A percentile compares a stretch with the other conserved stretches of the same genome.
Evolutionary conservation across 2,329 filamentous ascomycete species (phyloP).

Genomic region (Boeremia lycopersici): DNA sequence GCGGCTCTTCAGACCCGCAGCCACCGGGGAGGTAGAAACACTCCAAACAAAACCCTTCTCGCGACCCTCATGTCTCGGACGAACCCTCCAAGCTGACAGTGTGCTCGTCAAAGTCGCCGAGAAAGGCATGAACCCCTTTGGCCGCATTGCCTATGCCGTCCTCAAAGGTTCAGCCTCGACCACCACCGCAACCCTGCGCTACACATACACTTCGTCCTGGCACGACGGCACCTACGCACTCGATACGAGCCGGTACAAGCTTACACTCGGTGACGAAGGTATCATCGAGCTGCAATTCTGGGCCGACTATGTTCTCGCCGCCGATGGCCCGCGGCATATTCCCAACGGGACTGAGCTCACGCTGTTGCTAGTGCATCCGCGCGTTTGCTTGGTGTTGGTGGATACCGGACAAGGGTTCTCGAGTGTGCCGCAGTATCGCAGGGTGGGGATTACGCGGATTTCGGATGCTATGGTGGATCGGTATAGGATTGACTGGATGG

Average conservation of each 20-base stretch:
- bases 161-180: slow-evolving; percentile 17
- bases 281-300: slow-evolving; percentile 10
- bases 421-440: slow-evolving; percentile 7
- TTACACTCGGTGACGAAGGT: not conserved
- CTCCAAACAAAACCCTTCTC: slow-evolving; percentile 1
- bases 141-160: slow-evolving; percentile 16
- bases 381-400: slow-evolving; percentile 19
- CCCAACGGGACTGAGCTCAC: slow-evolving; percentile 5
- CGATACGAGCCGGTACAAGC: slow-evolving; percentile 13
- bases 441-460: slow-evolving; percentile 21
- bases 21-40: not conserved
- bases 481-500: slow-evolving; percentile 25
- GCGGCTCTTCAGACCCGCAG: not conserved
- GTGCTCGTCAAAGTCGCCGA: not conserved
- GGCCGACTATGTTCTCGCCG: slow-evolving; percentile 20
- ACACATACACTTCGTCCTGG: slow-evolving; percentile 17
- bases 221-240: slow-evolving; percentile 4
- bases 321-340: slow-evolving; percentile 2
- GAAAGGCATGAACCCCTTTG: slow-evolving; percentile 21
- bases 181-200: slow-evolving; percentile 11
- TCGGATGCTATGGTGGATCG: slow-evolving; percentile 8
- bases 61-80: not conserved
- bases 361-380: slow-evolving; percentile 20
- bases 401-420: slow-evolving; percentile 3
- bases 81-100: not conserved